Evolutionary conservation across 805 yeast genomes (phyloP).

Genomic region (Cyberlindnera galapagoensis): DNA sequence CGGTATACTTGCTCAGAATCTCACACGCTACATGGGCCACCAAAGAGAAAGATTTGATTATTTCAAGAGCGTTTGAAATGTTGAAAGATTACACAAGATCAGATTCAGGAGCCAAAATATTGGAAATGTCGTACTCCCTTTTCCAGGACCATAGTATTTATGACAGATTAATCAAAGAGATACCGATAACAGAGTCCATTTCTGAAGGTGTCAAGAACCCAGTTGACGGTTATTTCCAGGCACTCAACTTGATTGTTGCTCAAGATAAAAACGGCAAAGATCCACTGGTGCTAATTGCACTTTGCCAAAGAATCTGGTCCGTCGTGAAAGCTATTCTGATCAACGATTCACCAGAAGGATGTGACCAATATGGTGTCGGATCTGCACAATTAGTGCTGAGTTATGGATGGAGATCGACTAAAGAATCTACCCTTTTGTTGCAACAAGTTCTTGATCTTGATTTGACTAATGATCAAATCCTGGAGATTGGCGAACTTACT

Average conservation of each 20-base stretch:
- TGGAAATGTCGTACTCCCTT: constrained; percentile 41
- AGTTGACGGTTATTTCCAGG: constrained; percentile 66
- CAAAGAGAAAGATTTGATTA: constrained; percentile 11
- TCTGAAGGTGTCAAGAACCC: constrained; percentile 45
- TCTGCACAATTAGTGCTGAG: constrained; percentile 46
- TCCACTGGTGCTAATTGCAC: constrained; percentile 8
- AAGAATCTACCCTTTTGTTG: constrained; percentile 61
- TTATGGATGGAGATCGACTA: constrained; percentile 78
- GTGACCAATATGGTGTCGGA: constrained; percentile 36
- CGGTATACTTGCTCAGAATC: constrained; percentile 38
- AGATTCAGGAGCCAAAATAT: constrained; percentile 72
- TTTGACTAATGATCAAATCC: constrained; percentile 20
- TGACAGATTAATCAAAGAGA: constrained; percentile 27
- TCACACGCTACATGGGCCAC: constrained; percentile 15
- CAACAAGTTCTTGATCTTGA: constrained; percentile 34
- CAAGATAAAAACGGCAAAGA: constrained; percentile 7
- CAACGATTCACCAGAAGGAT: constrained; percentile 69
- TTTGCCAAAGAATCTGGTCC: constrained; percentile 28
- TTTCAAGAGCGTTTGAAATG: constrained; percentile 27
- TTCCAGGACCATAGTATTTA: constrained; percentile 27
- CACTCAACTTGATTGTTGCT: constrained; percentile 42
- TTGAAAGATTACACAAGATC: constrained; percentile 50
- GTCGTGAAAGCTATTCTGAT: constrained; percentile 40
- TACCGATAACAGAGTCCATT: constrained; percentile 28
- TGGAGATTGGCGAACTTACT: constrained; percentile 43